phyloP scores from a whole-genome alignment of 345 rosid genomes.

The Eucalyptus tenuipes region DNA sequence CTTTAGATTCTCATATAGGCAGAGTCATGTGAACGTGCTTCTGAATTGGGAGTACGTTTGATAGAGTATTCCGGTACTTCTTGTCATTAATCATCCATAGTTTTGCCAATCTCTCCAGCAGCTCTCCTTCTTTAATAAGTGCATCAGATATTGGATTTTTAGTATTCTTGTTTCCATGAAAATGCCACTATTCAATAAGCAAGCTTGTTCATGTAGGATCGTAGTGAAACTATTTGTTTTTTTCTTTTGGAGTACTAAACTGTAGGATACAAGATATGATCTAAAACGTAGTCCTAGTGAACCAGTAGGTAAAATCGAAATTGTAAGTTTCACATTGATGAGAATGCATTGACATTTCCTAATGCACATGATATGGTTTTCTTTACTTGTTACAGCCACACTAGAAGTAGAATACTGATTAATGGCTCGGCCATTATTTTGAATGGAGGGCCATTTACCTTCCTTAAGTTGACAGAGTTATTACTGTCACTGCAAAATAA shows the following conservation, averaged over 20 bases:
- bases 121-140: not conserved
- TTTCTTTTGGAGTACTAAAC: not conserved
- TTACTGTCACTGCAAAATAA: not conserved
- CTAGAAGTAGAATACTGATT: not conserved
- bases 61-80: not conserved
- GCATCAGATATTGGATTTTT: not conserved
- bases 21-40: not conserved
- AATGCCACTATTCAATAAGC: not conserved
- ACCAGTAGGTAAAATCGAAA: not conserved
- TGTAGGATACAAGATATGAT: not conserved
- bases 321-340: not conserved
- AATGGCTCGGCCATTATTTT: not conserved
- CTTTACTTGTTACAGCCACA: not conserved
- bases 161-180: not conserved
- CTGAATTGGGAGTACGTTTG: not conserved
- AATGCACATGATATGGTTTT: not conserved
- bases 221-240: not conserved
- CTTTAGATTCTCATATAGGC: not conserved
- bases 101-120: not conserved
- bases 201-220: not conserved
- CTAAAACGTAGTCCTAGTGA: not conserved
- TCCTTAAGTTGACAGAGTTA: not conserved
- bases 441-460: not conserved
- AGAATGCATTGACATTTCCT: not conserved
- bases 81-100: not conserved